Evolutionary conservation across 306 rosid species (phyloP).

Genomic region (Acacia melanoxylon): DNA sequence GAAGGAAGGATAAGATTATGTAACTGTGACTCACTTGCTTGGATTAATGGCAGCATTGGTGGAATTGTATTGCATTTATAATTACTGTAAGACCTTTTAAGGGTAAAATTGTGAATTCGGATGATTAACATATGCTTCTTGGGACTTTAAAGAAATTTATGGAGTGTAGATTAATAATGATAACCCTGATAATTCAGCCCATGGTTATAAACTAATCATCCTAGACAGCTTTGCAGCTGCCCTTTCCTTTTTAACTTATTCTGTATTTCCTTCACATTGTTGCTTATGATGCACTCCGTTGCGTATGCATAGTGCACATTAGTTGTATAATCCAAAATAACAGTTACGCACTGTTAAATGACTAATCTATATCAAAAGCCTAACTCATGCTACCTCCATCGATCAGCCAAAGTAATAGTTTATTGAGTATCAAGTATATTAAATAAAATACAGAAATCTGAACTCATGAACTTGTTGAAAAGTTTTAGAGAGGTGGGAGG

Average conservation of each 20-base stretch:
- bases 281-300: not conserved
- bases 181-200: not conserved
- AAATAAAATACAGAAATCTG: not conserved
- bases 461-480: not conserved
- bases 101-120: not conserved
- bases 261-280: not conserved
- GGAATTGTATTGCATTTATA: not conserved
- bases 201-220: conserved; percentile 1
- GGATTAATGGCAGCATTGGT: not conserved
- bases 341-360: not conserved
- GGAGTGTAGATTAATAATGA: not conserved
- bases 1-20: not conserved
- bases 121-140: not conserved
- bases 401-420: not conserved
- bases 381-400: not conserved
- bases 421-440: not conserved
- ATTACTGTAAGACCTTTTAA: not conserved
- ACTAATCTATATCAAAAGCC: not conserved
- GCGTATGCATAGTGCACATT: not conserved
- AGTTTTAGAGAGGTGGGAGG: not conserved
- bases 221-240: not conserved
- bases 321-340: not conserved
- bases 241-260: not conserved
- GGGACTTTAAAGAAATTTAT: not conserved
- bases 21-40: not conserved